Evolutionary conservation across 768 basidiomycete species (phyloP).

Genomic region (Tulasnella calospora): DNA sequence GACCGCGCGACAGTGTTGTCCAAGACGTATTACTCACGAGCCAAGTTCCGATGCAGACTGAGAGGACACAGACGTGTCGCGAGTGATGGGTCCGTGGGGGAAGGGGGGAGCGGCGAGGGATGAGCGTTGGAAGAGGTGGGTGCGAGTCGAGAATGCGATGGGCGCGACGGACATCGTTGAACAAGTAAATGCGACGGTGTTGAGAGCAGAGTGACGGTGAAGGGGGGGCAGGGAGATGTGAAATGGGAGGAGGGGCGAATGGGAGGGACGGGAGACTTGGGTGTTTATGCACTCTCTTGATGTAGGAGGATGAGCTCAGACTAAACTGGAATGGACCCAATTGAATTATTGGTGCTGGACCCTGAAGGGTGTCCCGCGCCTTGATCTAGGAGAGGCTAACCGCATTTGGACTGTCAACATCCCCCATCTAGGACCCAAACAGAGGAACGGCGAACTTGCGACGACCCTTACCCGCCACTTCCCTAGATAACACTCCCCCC

Average conservation of each 20-base stretch:
- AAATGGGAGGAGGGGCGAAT: neutral
- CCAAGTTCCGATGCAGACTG: neutral
- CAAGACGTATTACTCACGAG: neutral
- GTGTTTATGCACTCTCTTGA: neutral
- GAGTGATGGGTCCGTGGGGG: neutral
- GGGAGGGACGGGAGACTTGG: neutral
- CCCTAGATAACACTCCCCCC: neutral
- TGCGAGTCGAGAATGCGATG: slow-evolving; percentile 9
- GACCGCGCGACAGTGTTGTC: neutral
- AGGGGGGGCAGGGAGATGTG: neutral
- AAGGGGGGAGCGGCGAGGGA: neutral
- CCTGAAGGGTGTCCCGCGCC: neutral
- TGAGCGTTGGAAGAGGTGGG: slow-evolving; percentile 2
- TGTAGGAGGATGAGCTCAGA: neutral
- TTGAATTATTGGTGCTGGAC: neutral
- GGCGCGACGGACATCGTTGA: slow-evolving; percentile 16
- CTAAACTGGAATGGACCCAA: neutral
- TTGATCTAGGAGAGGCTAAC: neutral
- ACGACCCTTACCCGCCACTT: neutral
- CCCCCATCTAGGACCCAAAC: neutral
- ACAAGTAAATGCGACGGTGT: slow-evolving; percentile 13
- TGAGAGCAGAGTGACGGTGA: neutral
- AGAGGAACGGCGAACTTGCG: neutral
- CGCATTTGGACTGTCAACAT: neutral
- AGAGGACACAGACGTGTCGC: neutral